A percentile compares a stretch with the other conserved stretches of the same genome.
These are phyloP conservation scores for Colletotrichum trifolii DNA, from an alignment of 2,329 filamentous ascomycete species.

Conservation along the genomic window DNA sequence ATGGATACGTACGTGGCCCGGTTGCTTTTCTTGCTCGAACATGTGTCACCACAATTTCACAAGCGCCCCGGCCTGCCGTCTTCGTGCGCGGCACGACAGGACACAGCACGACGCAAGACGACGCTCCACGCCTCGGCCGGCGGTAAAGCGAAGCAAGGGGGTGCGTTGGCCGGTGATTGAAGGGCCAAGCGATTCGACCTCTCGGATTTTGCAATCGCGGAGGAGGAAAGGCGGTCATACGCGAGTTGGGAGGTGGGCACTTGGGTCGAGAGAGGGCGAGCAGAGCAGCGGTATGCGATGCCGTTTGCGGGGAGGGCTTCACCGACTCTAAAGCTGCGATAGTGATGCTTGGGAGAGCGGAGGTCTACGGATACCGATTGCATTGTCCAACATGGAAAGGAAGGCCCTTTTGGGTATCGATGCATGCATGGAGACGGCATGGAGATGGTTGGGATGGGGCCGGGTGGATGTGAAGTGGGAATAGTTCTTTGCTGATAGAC, in stretches of 20 bases:
- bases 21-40: conserved; percentile 18
- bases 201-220: conserved; percentile 1
- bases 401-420: conserved; percentile 26
- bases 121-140: too few relatives aligned
- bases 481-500: background rate
- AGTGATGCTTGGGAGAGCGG: conserved; percentile 1
- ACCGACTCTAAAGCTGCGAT: conserved; percentile 25
- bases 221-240: conserved; percentile 18
- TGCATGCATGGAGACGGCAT: conserved; percentile 21
- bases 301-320: conserved; percentile 18
- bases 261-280: background rate
- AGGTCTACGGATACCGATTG: background rate
- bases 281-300: conserved; percentile 18
- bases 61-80: conserved; percentile 10
- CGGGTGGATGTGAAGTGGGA: background rate
- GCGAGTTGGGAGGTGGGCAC: conserved; percentile 13
- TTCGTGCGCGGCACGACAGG: background rate
- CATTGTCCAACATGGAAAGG: background rate
- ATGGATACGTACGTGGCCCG: background rate
- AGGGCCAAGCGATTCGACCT: background rate
- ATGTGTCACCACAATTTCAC: conserved; percentile 24
- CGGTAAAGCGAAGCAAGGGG: too few relatives aligned
- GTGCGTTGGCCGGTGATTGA: too few relatives aligned
- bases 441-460: too few relatives aligned
- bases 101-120: background rate